Conservation (phyloP, 179 eudicot genomes). For the Amaranthus tricolor region DNA sequence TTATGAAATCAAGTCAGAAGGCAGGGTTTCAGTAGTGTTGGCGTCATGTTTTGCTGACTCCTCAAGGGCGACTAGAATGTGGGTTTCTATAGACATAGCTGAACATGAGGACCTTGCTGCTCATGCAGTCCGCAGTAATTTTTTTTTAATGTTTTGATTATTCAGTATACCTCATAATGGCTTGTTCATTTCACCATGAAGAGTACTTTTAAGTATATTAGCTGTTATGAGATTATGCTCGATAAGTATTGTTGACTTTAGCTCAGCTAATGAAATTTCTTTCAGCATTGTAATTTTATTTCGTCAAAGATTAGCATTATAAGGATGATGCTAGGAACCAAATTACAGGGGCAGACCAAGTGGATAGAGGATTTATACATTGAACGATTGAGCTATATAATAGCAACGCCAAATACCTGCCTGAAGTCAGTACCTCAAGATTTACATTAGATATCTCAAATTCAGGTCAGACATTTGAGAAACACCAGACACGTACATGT, state of each 20-base stretch:
- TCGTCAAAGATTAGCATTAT: background rate
- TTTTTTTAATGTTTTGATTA: constrained; percentile 22
- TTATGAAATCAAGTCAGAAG: constrained; percentile 21
- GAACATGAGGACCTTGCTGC: constrained; percentile 10
- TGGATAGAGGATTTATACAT: background rate
- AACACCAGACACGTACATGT: too few species aligned
- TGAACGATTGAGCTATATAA: background rate
- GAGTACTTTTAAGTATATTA: background rate
- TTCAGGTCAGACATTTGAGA: too few species aligned
- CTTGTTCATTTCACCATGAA: constrained; percentile 15
- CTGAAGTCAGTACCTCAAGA: too few species aligned
- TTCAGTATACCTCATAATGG: constrained; percentile 11
- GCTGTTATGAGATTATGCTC: background rate
- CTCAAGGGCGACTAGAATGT: constrained; percentile 12
- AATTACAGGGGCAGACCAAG: background rate
- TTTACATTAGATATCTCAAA: too few species aligned
- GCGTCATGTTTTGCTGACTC: constrained; percentile 20
- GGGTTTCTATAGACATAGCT: constrained; percentile 12
- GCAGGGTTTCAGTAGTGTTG: constrained; percentile 12
- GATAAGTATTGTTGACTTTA: constrained; percentile 8
- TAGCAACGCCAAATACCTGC: too few species aligned
- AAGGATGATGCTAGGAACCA: background rate
- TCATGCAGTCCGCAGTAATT: constrained; percentile 16
- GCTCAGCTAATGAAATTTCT: background rate
- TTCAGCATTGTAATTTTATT: background rate